phyloP scores from a whole-genome alignment of 2,329 filamentous ascomycete genomes.

The Alternaria brassicae region DNA sequence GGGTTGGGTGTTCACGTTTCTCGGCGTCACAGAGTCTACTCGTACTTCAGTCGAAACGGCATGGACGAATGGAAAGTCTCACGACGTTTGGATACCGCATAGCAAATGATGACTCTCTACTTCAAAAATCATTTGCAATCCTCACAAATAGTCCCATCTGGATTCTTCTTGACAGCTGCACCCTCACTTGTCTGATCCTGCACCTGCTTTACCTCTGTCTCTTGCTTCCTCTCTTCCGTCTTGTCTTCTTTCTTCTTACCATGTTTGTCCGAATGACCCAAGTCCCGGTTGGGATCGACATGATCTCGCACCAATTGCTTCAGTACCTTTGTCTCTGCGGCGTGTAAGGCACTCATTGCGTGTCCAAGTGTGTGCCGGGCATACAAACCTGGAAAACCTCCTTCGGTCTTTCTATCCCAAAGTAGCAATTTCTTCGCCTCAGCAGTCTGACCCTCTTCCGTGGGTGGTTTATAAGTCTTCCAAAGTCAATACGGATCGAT shows the following conservation, averaged over 20 bases:
- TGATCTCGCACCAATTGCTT: constrained; percentile 84
- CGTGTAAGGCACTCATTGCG: neutral
- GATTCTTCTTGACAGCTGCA: constrained; percentile 37
- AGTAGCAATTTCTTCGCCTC: constrained; percentile 63
- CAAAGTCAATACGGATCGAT: neutral
- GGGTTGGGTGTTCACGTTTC: neutral
- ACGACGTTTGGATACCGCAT: neutral
- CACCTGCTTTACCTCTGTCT: constrained; percentile 1
- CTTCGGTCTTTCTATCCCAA: constrained; percentile 88
- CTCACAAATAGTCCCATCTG: constrained; percentile 48
- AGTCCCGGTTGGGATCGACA: constrained; percentile 76
- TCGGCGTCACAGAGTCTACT: neutral
- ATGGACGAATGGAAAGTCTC: neutral
- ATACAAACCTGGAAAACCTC: constrained; percentile 77
- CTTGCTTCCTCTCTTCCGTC: constrained; percentile 3
- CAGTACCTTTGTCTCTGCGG: constrained; percentile 80
- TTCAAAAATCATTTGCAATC: constrained; percentile 40
- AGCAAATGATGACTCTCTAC: neutral
- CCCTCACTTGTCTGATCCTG: neutral
- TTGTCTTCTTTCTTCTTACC: constrained; percentile 46
- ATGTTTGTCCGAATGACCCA: constrained; percentile 71
- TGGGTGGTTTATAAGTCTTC: constrained; percentile 36
- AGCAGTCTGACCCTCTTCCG: constrained; percentile 12
- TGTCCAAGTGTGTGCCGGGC: too few relatives aligned
- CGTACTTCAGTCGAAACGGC: too few relatives aligned